Conservation (phyloP, 139 green algal genomes). For the Monoraphidium neglectum region DNA sequence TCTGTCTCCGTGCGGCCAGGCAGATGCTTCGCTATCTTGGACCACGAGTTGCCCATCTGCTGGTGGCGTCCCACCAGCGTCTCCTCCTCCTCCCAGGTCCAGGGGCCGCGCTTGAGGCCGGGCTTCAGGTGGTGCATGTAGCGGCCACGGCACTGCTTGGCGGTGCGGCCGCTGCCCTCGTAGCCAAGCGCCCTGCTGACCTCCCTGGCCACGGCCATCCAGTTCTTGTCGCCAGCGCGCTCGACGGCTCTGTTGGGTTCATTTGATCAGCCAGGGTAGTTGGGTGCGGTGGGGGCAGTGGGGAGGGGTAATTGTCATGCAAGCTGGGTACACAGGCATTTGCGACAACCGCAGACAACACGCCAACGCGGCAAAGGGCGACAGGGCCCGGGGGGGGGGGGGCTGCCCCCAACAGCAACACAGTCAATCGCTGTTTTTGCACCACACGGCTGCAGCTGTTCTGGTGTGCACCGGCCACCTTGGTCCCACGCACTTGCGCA, state of each 20-base stretch:
- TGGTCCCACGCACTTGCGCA: background rate
- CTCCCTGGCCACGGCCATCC: background rate
- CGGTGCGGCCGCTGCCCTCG: background rate
- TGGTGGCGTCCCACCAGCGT: background rate
- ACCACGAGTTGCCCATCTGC: background rate
- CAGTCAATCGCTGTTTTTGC: too few species aligned
- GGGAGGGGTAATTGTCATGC: too few species aligned
- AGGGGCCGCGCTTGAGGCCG: background rate
- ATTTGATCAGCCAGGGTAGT: too few species aligned
- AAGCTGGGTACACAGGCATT: too few species aligned
- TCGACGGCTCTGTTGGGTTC: background rate
- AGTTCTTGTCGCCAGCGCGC: background rate
- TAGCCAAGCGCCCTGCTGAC: background rate
- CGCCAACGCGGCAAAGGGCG: too few species aligned
- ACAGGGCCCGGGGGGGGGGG: too few species aligned
- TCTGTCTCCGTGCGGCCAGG: too few species aligned
- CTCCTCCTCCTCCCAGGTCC: background rate
- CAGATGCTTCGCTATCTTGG: background rate
- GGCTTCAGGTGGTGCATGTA: background rate
- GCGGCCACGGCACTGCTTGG: constrained; percentile 10
- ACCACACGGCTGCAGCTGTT: too few species aligned
- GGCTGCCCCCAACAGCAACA: too few species aligned
- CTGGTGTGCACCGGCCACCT: too few species aligned
- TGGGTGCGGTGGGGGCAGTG: too few species aligned
- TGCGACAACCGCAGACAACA: too few species aligned